Evolutionary conservation across 2,329 filamentous ascomycete genomes (phyloP).

Genomic region (Aspergillus spinulosporus): DNA sequence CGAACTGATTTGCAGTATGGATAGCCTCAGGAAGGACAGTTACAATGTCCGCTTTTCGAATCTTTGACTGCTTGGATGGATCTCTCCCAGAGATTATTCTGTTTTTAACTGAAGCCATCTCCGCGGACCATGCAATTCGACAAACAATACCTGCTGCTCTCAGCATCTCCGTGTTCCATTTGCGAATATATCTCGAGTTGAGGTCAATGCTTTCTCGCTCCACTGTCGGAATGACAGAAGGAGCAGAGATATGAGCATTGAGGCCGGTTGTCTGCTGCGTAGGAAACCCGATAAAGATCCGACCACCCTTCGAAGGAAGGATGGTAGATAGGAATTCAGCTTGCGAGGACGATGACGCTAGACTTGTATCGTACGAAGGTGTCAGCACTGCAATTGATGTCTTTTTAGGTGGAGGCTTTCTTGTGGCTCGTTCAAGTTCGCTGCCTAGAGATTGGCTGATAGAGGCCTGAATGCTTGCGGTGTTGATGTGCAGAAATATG

Average conservation of each 20-base stretch:
- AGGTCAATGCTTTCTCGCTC: constrained; percentile 96
- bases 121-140: constrained; percentile 80
- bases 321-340: constrained; percentile 85
- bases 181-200: constrained; percentile 90
- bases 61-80: constrained; percentile 47
- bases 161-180: constrained; percentile 93
- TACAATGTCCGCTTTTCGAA: constrained; percentile 64
- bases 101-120: constrained; percentile 74
- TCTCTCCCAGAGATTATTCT: constrained; percentile 52
- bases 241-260: constrained; percentile 90
- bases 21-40: constrained; percentile 74
- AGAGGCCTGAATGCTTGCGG: constrained; percentile 75
- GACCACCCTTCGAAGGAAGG: constrained; percentile 81
- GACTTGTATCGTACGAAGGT: constrained; percentile 66
- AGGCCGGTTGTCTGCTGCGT: constrained; percentile 96
- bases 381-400: constrained; percentile 86
- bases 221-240: constrained; percentile 94
- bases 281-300: constrained; percentile 96
- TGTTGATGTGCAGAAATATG: constrained; percentile 86
- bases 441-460: constrained; percentile 71
- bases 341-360: constrained; percentile 60
- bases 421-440: constrained; percentile 92
- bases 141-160: constrained; percentile 87
- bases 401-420: constrained; percentile 88
- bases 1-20: constrained; percentile 83